A percentile compares a stretch with the other conserved stretches of the same genome.
Conservation (phyloP, 345 rosid genomes). For the Lagerstroemia speciosa region DNA sequence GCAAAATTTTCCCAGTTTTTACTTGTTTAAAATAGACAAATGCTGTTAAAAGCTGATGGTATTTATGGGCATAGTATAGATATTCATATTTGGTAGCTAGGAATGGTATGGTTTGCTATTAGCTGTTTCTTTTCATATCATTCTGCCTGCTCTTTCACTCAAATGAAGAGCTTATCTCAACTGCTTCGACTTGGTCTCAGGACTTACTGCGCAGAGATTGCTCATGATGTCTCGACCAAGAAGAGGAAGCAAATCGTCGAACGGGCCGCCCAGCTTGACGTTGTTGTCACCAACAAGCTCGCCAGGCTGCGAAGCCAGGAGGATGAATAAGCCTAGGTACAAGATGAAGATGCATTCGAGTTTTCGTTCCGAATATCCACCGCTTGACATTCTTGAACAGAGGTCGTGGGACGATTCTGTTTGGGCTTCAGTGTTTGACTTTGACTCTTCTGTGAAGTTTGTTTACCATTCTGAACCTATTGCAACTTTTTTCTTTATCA, state of each 20-base stretch:
- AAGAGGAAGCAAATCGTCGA: conserved; percentile 61
- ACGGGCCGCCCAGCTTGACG: conserved; percentile 56
- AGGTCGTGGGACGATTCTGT: background rate
- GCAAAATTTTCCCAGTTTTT: too few relatives aligned
- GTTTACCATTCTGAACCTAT: background rate
- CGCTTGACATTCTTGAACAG: background rate
- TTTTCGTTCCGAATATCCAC: background rate
- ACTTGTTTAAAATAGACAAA: too few relatives aligned
- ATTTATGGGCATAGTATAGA: too few relatives aligned
- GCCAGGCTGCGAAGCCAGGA: conserved; percentile 77
- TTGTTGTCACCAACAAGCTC: conserved; percentile 58
- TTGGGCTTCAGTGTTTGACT: background rate
- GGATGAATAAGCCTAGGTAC: conserved; percentile 34
- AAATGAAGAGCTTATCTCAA: background rate
- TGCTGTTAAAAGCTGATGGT: too few relatives aligned
- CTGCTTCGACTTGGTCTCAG: conserved; percentile 14
- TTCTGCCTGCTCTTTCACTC: background rate
- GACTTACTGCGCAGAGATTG: conserved; percentile 71
- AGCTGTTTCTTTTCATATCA: background rate
- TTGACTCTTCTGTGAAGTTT: background rate
- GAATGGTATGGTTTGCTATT: background rate
- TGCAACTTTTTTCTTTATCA: background rate
- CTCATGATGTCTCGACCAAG: conserved; percentile 53
- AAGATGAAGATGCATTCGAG: conserved; percentile 1
- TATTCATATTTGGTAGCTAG: background rate